Conservation (phyloP, 257 asterid species). For the Eustoma russellianum region DNA sequence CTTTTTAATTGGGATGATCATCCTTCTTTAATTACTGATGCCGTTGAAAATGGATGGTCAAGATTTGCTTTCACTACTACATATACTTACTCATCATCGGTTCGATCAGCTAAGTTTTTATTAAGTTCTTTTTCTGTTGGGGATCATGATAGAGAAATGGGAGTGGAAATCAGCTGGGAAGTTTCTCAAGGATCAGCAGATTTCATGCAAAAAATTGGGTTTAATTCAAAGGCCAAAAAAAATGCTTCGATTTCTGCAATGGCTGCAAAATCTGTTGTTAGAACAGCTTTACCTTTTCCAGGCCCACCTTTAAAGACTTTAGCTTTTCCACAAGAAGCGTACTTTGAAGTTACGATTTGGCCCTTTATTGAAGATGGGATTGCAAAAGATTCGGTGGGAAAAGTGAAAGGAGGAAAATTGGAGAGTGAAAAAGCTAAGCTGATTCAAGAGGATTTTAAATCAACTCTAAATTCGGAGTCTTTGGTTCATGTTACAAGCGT, state of each 20-base stretch:
- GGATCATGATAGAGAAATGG: slow-evolving; percentile 20
- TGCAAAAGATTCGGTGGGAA: background rate
- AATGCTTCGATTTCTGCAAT: slow-evolving; percentile 2
- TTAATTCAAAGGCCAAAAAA: slow-evolving; percentile 39
- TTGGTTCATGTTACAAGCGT: slow-evolving; percentile 18
- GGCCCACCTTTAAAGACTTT: slow-evolving; percentile 69
- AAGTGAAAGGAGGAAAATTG: slow-evolving; percentile 21
- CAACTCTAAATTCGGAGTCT: slow-evolving; percentile 13
- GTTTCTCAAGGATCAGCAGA: slow-evolving; percentile 79
- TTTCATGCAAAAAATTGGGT: slow-evolving; percentile 65
- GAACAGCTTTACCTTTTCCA: slow-evolving; percentile 66
- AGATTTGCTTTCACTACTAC: slow-evolving; percentile 52
- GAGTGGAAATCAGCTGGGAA: slow-evolving; percentile 64
- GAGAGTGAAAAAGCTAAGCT: slow-evolving; percentile 67
- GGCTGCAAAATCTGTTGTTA: slow-evolving; percentile 37
- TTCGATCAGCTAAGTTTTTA: slow-evolving; percentile 35
- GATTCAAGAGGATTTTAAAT: slow-evolving; percentile 46
- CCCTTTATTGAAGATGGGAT: slow-evolving; percentile 11
- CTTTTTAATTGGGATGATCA: slow-evolving; percentile 72
- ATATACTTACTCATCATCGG: slow-evolving; percentile 31
- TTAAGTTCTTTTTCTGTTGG: slow-evolving; percentile 36
- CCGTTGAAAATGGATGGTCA: slow-evolving; percentile 93
- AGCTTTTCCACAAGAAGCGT: slow-evolving; percentile 85
- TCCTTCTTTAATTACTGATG: slow-evolving; percentile 73
- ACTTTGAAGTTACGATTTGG: slow-evolving; percentile 64